Percentiles rank a stretch among this genome's conserved stretches.
phyloP scores from a whole-genome alignment of 192 early-diverging fungal genomes.

The Coemansia sp. region DNA sequence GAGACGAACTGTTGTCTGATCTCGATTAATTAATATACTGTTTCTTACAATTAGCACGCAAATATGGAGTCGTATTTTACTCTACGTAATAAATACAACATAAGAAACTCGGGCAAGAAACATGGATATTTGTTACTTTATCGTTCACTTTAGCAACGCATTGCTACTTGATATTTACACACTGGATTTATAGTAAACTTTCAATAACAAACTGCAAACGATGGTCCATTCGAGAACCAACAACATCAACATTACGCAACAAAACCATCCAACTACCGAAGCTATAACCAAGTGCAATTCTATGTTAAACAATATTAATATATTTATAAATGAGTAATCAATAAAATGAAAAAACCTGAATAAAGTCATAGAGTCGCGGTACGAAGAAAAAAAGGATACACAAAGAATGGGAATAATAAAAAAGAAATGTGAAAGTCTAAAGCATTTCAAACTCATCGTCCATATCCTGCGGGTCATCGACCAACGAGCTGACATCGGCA shows the following conservation, averaged over 20 bases:
- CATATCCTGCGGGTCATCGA: neutral
- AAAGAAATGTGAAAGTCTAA: neutral
- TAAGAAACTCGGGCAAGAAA: neutral
- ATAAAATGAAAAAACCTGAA: neutral
- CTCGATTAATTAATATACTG: too few species aligned
- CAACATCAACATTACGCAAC: too few species aligned
- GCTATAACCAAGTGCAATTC: too few species aligned
- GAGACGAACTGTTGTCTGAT: too few species aligned
- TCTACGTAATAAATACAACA: neutral
- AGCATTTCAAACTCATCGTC: conserved; percentile 33
- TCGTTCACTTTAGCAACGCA: neutral
- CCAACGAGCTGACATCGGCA: conserved; percentile 18
- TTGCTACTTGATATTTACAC: neutral
- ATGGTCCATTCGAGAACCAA: too few species aligned
- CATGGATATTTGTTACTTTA: neutral
- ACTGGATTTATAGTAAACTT: neutral
- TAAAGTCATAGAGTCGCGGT: neutral
- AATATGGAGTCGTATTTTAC: neutral
- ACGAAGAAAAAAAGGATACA: neutral
- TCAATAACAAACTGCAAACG: too few species aligned
- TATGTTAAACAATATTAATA: neutral
- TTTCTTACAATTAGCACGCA: too few species aligned
- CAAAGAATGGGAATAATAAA: neutral
- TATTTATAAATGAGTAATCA: neutral
- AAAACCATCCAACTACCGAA: too few species aligned